A percentile compares a stretch with the other conserved stretches of the same genome.
Evolutionary conservation across 495 filamentous ascomycete species (phyloP).

Genomic region (Penicillium turbatum): DNA sequence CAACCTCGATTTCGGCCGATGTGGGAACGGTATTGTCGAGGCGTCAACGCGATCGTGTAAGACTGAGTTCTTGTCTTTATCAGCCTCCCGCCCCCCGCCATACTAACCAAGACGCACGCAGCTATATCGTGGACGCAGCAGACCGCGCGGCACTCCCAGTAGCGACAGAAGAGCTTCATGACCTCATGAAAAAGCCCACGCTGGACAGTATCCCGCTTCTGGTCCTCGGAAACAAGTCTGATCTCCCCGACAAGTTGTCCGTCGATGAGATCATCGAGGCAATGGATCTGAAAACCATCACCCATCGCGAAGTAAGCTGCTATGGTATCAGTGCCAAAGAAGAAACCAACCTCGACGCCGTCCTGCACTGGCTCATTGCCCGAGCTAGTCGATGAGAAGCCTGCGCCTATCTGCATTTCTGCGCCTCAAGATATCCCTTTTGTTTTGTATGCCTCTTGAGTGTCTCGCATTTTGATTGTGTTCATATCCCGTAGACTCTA

Average conservation of each 20-base stretch:
- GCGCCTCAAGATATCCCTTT: conserved; percentile 2
- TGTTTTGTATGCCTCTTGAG: background rate
- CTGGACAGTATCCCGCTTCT: conserved; percentile 88
- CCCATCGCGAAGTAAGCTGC: conserved; percentile 92
- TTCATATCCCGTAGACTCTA: conserved; percentile 12
- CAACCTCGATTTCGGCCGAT: conserved; percentile 96
- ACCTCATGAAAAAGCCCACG: conserved; percentile 77
- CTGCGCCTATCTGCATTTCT: background rate
- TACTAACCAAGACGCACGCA: conserved; percentile 28
- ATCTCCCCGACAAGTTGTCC: conserved; percentile 78
- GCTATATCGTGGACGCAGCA: conserved; percentile 92
- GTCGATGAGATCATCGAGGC: conserved; percentile 94
- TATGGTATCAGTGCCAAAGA: conserved; percentile 98
- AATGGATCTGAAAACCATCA: conserved; percentile 84
- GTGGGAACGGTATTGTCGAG: conserved; percentile 98
- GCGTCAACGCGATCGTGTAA: conserved; percentile 95
- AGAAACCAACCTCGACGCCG: conserved; percentile 96
- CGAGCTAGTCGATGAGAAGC: conserved; percentile 54
- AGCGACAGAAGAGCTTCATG: conserved; percentile 87
- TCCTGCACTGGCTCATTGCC: conserved; percentile 94
- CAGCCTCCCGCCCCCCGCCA: background rate
- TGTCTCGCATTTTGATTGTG: conserved; percentile 5
- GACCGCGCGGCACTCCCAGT: conserved; percentile 76
- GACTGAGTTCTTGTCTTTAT: conserved; percentile 8
- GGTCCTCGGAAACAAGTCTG: conserved; percentile 97